phyloP scores from a whole-genome alignment of 352 stramenopile genomes.

The Phytophthora capsici region DNA sequence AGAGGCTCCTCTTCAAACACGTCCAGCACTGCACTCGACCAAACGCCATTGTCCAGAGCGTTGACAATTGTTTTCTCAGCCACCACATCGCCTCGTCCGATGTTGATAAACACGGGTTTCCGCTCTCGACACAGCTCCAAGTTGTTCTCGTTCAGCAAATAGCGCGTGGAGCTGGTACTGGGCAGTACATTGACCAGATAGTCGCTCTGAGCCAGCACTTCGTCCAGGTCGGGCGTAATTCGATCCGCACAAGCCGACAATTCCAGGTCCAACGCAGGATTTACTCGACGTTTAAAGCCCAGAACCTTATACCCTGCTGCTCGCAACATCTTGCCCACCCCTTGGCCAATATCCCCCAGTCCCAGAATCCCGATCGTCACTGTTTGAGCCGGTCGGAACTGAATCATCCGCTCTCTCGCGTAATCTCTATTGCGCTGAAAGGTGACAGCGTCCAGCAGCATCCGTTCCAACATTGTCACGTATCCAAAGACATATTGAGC shows the following conservation, averaged over 20 bases:
- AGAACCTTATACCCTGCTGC: constrained; percentile 66
- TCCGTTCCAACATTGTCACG: constrained; percentile 63
- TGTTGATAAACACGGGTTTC: constrained; percentile 89
- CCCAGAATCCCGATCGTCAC: constrained; percentile 66
- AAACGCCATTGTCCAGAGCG: constrained; percentile 64
- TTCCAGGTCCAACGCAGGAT: constrained; percentile 6
- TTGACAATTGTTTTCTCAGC: constrained; percentile 58
- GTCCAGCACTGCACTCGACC: constrained; percentile 64
- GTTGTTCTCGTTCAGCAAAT: constrained; percentile 63
- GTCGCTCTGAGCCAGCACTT: constrained; percentile 63
- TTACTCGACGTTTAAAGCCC: constrained; percentile 68
- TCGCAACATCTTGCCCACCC: constrained; percentile 56
- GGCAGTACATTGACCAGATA: constrained; percentile 89
- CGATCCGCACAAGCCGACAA: constrained; percentile 35
- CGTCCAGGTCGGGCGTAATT: constrained; percentile 55
- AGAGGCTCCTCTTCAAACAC: constrained; percentile 62
- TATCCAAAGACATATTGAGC: constrained; percentile 76
- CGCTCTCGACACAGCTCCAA: constrained; percentile 54
- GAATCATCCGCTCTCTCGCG: constrained; percentile 40
- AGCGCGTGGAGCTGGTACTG: constrained; percentile 76
- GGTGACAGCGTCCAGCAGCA: constrained; percentile 53
- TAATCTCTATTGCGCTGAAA: constrained; percentile 52
- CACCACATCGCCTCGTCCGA: constrained; percentile 88
- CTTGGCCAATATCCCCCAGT: constrained; percentile 68
- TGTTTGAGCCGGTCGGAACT: constrained; percentile 53